Evolutionary conservation across 2,329 filamentous ascomycete species (phyloP), one percentile per base, ranked within the genome.

Genomic region (Pseudogymnoascus sp.): DNA sequence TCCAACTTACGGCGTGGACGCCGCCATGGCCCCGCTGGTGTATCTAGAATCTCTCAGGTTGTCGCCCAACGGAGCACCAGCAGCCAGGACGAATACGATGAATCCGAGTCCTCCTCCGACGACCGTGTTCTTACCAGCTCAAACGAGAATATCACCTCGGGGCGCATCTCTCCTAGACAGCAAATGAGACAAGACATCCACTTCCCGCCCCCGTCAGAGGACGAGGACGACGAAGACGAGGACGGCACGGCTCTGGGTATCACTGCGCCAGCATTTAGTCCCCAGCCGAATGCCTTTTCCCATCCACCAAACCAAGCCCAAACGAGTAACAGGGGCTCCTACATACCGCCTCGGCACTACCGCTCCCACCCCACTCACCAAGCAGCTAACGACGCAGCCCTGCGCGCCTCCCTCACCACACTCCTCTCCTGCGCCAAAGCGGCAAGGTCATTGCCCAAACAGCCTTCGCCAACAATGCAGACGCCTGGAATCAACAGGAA

Each of bases 351-450:
- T 53, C 62, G 68, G 62, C 65, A 67, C 64, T 66, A 66, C 53
- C 71, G 40, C 67, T 72, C 69, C 67, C 76, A 73, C 68, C 78
- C 62, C 68, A 76, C 85, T 3, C 86, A 90, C 70, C 90, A 91
- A 69, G 88, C 90, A 59, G 92, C 98, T 70, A 93, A 98, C 70
- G 95, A 99, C 70, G 95, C 92, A 31, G 95, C 92, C 1, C 82
- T 99, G 10, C 88, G 95, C 35, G 92, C 95, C 19, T 96, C 91
- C 59, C 82, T 99, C n/a, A 96, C 92, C 0, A 98, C 95, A 0
- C 82, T 99, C 11, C 84, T 99, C 11, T 97, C 93, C n/a, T 96
- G 91, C 71, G 92, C 93, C 2, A 95, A 93, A 0, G 95, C 93
- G 0, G 95, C 93, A 1, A 85, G 95, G 46, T 89, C 89, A 3